Evolutionary conservation across 2,329 filamentous ascomycete genomes (phyloP), one percentile per base, ranked within the genome.

Genomic region (Annulohypoxylon truncatum): DNA sequence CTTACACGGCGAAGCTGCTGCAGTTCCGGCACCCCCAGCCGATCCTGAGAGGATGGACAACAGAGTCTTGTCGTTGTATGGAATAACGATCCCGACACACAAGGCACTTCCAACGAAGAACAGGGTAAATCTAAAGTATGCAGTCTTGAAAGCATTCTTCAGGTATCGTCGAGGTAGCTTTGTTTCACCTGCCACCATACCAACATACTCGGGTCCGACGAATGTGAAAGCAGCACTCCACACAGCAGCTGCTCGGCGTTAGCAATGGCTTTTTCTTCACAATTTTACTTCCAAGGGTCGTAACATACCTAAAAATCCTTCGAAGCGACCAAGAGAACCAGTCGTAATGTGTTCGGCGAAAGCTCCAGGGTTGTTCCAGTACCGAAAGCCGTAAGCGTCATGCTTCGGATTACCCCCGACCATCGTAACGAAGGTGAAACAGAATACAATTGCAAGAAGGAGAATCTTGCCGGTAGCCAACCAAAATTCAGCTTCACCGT

Each of bases 91-190:
- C 3, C 87, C 87, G n/a, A 90, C 83, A 52, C 82, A 83, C 1
- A 92, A 80, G 5, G 87, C 86, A 2, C 88, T 86, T 7, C 90
- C 82, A 15, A 90, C 82, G 77, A 90, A 91, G 77, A 91, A 91
- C 0, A 84, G 72, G 0, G 84, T 87, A 35, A 91, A 79, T 35
- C 89, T 85, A 72, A 86, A 88, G 77, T 90, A 89, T 6, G 90
- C 85, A 2, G 85, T 84, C 60, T 89, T 89, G 78, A 84, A 90
- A 1, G 89, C 88, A 42, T 81, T 82, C 0, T 87, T 87, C 74
- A 91, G 82, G 24, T 84, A 81, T 9, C 76, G 76, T 22, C 86
- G 83, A 0, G 87, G 87, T 58, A 85, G 84, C 66, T 87, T 81
- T 1, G 85, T 80, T 75, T 89, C 87, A 38, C 71, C 75, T 15